These are phyloP conservation scores for Solanum bulbocastanum DNA, from an alignment of 257 asterid genomes.

Conservation along the genomic window DNA sequence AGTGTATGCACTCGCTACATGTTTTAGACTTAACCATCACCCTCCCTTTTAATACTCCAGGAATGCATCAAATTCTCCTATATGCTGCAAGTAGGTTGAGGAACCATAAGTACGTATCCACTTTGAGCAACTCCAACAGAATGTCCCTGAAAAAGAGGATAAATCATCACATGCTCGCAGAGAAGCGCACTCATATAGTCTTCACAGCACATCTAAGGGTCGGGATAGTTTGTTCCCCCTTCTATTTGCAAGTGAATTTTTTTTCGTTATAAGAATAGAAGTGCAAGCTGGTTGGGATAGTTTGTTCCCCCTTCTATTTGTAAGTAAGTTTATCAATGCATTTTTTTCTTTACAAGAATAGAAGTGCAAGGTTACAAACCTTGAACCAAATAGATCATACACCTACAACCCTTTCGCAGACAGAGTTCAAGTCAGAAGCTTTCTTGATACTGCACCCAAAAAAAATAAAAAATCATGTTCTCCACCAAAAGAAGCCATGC, in stretches of 20 bases:
- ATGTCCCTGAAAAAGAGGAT: neutral
- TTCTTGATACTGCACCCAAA: conserved; percentile 41
- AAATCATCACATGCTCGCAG: neutral
- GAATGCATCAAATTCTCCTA: neutral
- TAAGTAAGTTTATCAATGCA: neutral
- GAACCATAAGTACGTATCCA: neutral
- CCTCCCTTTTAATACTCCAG: neutral
- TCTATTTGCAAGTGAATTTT: neutral
- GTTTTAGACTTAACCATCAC: neutral
- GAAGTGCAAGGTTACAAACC: neutral
- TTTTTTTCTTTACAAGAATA: neutral
- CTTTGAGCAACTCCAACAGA: neutral
- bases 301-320: neutral
- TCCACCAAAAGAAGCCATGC: neutral
- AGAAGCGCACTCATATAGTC: neutral
- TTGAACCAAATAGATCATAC: conserved; percentile 15
- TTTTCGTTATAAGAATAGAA: neutral
- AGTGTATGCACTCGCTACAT: neutral
- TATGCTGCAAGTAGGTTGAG: neutral
- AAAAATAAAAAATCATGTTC: neutral
- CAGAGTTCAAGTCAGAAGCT: conserved; percentile 40
- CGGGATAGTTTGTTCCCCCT: neutral
- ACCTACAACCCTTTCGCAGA: conserved; percentile 40
- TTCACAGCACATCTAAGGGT: neutral
- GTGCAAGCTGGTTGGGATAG: neutral